Evolutionary conservation across 768 basidiomycete species (phyloP).

Genomic region (Lyophyllum atratum): DNA sequence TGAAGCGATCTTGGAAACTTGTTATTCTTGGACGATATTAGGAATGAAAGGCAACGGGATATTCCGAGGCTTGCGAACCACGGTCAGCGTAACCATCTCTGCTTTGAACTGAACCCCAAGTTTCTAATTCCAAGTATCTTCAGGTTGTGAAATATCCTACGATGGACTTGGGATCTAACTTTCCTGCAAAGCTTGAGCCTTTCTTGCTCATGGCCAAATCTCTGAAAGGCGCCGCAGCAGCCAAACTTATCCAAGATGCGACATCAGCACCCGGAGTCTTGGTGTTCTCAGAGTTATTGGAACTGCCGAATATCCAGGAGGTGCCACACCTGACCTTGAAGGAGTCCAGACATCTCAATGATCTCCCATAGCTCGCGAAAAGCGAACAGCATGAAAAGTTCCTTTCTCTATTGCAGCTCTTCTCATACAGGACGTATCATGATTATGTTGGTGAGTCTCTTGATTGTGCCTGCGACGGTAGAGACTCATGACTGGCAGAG

Average conservation of each 20-base stretch:
- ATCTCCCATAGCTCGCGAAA: conserved; percentile 55
- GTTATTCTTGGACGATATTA: background rate
- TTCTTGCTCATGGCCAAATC: conserved; percentile 92
- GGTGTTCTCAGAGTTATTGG: conserved; percentile 88
- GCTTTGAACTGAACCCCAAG: background rate
- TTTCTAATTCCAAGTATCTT: background rate
- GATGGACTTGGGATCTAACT: conserved; percentile 69
- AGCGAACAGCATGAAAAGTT: conserved; percentile 65
- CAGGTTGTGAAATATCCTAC: background rate
- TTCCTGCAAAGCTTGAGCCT: conserved; percentile 77
- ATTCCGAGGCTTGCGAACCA: background rate
- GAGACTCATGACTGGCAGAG: conserved; percentile 40
- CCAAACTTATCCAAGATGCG: conserved; percentile 84
- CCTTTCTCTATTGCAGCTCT: conserved; percentile 74
- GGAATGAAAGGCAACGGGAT: background rate
- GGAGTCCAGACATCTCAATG: background rate
- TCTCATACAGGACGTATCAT: conserved; percentile 85
- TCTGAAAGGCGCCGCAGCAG: conserved; percentile 89
- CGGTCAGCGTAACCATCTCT: background rate
- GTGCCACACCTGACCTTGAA: conserved; percentile 41
- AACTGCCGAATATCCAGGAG: conserved; percentile 81
- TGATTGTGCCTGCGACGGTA: background rate
- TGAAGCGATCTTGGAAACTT: background rate
- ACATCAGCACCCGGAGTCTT: conserved; percentile 90
- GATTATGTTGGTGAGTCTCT: conserved; percentile 72